Percentiles rank a stretch among this genome's conserved stretches.
These are phyloP conservation scores for Pouteria campechiana DNA, from an alignment of 179 eudicot species.

Conservation along the genomic window DNA sequence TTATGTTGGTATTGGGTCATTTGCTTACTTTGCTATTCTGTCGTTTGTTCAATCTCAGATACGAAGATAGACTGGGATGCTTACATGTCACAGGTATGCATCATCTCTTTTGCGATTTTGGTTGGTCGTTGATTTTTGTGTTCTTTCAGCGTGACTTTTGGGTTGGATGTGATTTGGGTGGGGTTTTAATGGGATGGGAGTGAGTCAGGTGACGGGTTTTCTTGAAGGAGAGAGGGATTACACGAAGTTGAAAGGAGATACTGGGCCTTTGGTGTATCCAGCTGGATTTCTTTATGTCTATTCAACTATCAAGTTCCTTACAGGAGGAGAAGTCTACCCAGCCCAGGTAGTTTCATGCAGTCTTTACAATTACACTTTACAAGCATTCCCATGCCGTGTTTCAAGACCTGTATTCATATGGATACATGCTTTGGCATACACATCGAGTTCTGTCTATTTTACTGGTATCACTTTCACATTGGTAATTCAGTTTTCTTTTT, in stretches of 20 bases:
- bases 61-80: conserved; percentile 96
- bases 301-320: conserved; percentile 65
- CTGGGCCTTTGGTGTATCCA: conserved; percentile 94
- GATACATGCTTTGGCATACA: too few relatives aligned
- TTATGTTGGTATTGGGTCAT: background rate
- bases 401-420: too few relatives aligned
- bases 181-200: background rate
- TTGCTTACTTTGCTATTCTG: conserved; percentile 3
- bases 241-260: conserved; percentile 77
- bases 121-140: background rate
- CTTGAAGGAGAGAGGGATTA: conserved; percentile 85
- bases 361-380: too few relatives aligned
- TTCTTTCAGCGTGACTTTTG: background rate
- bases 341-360: conserved; percentile 80
- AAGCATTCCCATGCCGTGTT: too few relatives aligned
- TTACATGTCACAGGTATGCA: conserved; percentile 72
- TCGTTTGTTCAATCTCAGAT: too few relatives aligned
- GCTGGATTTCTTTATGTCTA: conserved; percentile 92
- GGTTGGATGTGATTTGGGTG: background rate
- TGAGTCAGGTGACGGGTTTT: conserved; percentile 63
- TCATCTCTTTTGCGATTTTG: background rate
- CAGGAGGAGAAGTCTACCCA: conserved; percentile 68
- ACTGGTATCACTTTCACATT: background rate
- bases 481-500: background rate
- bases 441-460: background rate